Evolutionary conservation across 148 eudicot species (phyloP).

Genomic region (Diospyros kaki): DNA sequence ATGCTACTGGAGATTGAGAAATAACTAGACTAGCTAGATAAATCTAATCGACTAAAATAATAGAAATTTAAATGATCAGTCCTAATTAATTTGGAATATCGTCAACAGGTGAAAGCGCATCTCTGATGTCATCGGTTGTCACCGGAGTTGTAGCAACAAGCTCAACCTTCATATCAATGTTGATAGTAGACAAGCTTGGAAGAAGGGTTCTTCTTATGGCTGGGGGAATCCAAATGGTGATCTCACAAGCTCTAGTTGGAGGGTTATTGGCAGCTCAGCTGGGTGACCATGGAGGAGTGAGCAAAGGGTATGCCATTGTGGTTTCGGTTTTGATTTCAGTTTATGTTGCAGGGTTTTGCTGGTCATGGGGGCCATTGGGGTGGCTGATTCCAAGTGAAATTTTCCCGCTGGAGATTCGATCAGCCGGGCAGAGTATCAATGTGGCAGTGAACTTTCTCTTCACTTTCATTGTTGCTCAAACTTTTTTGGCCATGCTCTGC

Average conservation of each 20-base stretch:
- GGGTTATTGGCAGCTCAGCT: slow-evolving; percentile 22
- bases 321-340: slow-evolving; percentile 28
- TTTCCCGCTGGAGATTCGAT: slow-evolving; percentile 8
- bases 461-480: slow-evolving; percentile 8
- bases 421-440: slow-evolving; percentile 10
- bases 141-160: slow-evolving; percentile 20
- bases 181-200: slow-evolving; percentile 12
- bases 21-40: too few relatives aligned
- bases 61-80: too few relatives aligned
- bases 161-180: slow-evolving; percentile 7
- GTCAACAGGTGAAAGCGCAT: background rate
- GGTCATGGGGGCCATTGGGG: slow-evolving; percentile 47
- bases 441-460: slow-evolving; percentile 12
- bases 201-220: slow-evolving; percentile 2
- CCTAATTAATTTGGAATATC: too few relatives aligned
- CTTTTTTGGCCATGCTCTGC: slow-evolving; percentile 10
- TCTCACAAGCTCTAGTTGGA: slow-evolving; percentile 19
- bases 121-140: slow-evolving; percentile 3
- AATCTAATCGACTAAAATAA: too few relatives aligned
- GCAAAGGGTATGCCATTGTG: background rate
- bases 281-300: slow-evolving; percentile 16
- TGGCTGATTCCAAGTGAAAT: slow-evolving; percentile 47
- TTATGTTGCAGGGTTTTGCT: slow-evolving; percentile 25
- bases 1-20: too few relatives aligned
- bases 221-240: slow-evolving; percentile 9